A percentile compares a stretch with the other conserved stretches of the same genome.
These are phyloP conservation scores for Malus hybrid DNA, from an alignment of 331 rosid genomes.

Conservation along the genomic window DNA sequence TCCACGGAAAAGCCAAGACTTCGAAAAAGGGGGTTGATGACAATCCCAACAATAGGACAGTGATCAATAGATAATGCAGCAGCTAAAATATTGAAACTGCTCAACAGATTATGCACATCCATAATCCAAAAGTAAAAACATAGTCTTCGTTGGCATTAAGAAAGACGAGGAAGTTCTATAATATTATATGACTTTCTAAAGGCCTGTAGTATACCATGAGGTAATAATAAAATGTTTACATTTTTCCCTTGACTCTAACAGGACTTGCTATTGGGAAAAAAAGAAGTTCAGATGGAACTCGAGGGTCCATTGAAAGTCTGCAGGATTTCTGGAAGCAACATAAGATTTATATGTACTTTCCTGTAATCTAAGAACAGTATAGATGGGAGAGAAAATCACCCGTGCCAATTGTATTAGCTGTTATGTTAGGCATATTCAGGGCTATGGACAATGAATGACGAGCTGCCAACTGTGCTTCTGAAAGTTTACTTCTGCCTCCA, in stretches of 20 bases:
- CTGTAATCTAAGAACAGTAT: not conserved
- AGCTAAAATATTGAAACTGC: not conserved
- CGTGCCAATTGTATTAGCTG: constrained; percentile 34
- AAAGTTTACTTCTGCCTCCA: constrained; percentile 38
- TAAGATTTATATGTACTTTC: not conserved
- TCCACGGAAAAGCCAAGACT: not conserved
- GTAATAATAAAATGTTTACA: not conserved
- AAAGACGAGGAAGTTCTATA: not conserved
- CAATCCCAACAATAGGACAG: not conserved
- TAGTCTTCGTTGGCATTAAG: not conserved
- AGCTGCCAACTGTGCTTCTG: constrained; percentile 77
- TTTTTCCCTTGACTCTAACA: not conserved
- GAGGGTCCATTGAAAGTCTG: not conserved
- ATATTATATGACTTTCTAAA: not conserved
- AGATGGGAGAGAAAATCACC: constrained; percentile 38
- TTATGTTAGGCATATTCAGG: constrained; percentile 56
- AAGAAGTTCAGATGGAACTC: not conserved
- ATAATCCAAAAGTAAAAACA: not conserved
- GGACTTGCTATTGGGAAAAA: not conserved
- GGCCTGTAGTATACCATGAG: not conserved
- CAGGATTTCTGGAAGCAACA: not conserved
- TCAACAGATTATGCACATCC: not conserved
- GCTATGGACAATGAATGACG: constrained; percentile 72
- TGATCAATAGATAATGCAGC: not conserved
- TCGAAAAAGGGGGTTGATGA: not conserved